These are phyloP conservation scores for Xylaria sp. DNA, from an alignment of 2,329 filamentous ascomycete species.

Conservation along the genomic window DNA sequence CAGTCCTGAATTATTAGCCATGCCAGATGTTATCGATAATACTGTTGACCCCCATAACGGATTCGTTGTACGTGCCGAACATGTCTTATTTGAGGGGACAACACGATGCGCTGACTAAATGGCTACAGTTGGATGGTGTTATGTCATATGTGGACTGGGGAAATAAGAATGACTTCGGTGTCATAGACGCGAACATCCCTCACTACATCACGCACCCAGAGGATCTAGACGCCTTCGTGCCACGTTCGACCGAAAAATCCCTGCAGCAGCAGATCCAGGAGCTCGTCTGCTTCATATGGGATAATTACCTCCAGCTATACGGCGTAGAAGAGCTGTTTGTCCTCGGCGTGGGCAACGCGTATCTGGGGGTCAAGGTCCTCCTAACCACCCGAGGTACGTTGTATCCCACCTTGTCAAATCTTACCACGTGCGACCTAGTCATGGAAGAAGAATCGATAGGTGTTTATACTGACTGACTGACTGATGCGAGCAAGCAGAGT, in stretches of 20 bases:
- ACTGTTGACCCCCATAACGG: slow-evolving; percentile 83
- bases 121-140: slow-evolving; percentile 77
- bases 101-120: slow-evolving; percentile 36
- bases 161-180: slow-evolving; percentile 76
- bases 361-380: slow-evolving; percentile 82
- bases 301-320: slow-evolving; percentile 90
- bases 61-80: slow-evolving; percentile 81
- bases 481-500: slow-evolving; percentile 54
- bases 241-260: slow-evolving; percentile 56
- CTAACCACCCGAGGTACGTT: slow-evolving; percentile 76
- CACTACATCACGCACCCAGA: slow-evolving; percentile 75
- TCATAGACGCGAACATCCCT: slow-evolving; percentile 93
- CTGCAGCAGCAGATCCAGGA: slow-evolving; percentile 73
- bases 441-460: not conserved
- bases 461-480: slow-evolving; percentile 28
- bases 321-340: slow-evolving; percentile 81
- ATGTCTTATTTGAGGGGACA: not conserved
- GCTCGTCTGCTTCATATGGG: slow-evolving; percentile 89
- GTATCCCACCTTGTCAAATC: not conserved
- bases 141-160: slow-evolving; percentile 89
- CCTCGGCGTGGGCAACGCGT: slow-evolving; percentile 89
- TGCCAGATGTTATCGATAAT: slow-evolving; percentile 75
- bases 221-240: slow-evolving; percentile 61
- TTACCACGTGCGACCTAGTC: not conserved
- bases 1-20: slow-evolving; percentile 76